These are phyloP conservation scores for Populus tomentosa DNA, from an alignment of 441 rosid species.

Conservation along the genomic window DNA sequence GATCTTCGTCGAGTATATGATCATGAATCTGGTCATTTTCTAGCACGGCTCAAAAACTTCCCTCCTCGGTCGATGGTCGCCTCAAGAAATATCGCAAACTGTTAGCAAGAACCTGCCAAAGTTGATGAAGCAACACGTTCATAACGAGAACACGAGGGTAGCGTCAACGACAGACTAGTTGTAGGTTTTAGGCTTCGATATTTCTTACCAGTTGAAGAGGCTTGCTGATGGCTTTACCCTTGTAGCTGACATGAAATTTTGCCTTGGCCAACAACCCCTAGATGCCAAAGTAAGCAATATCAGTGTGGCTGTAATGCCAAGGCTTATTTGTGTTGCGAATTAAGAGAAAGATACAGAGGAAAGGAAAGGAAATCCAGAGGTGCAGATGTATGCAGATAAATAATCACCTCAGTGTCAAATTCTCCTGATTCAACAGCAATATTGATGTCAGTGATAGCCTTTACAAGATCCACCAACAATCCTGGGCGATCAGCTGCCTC, in stretches of 20 bases:
- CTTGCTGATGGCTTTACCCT: constrained; percentile 70
- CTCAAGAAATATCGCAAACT: constrained; percentile 91
- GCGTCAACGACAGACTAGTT: not conserved
- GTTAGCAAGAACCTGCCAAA: constrained; percentile 74
- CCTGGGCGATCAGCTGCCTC: constrained; percentile 97
- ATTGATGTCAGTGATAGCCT: constrained; percentile 66
- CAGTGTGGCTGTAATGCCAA: not conserved
- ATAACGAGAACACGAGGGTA: not conserved
- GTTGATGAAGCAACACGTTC: not conserved
- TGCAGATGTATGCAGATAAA: not conserved
- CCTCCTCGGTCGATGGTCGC: constrained; percentile 86
- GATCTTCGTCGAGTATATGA: not conserved
- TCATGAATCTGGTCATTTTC: constrained; percentile 6
- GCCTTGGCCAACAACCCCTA: constrained; percentile 97
- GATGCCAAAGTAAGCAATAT: not conserved
- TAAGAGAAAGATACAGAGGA: not conserved
- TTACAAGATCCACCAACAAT: constrained; percentile 84
- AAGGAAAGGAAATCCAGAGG: not conserved
- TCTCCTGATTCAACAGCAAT: constrained; percentile 90
- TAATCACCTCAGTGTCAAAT: constrained; percentile 87
- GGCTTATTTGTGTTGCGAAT: not conserved
- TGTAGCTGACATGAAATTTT: constrained; percentile 91
- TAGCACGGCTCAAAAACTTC: constrained; percentile 63
- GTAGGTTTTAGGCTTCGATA: not conserved
- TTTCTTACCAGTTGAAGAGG: constrained; percentile 84